These are phyloP conservation scores for Acanthamoeba healyi DNA, from an alignment of 208 protist genomes.

Conservation along the genomic window DNA sequence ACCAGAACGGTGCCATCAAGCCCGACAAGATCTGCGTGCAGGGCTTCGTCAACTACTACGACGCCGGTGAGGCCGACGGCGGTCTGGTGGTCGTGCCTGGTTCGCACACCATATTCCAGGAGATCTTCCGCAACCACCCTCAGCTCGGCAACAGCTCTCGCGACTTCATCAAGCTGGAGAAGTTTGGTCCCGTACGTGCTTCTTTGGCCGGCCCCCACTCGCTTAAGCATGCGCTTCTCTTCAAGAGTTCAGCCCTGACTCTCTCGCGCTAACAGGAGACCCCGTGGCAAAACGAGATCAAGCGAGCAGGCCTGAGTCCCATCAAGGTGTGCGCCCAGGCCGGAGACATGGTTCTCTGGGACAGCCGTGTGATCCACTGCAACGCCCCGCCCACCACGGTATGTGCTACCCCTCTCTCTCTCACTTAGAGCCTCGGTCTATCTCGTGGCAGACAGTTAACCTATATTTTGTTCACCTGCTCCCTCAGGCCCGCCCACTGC, in stretches of 20 bases:
- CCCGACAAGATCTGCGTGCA: conserved; percentile 53
- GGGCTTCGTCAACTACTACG: conserved; percentile 67
- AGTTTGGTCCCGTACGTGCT: conserved; percentile 15
- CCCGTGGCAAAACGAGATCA: conserved; percentile 59
- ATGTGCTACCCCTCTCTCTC: too few species aligned
- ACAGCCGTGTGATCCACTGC: conserved; percentile 63
- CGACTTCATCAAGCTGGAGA: conserved; percentile 13
- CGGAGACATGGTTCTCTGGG: conserved; percentile 63
- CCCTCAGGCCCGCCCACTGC: background rate
- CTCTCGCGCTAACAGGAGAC: background rate
- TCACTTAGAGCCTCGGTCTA: too few species aligned
- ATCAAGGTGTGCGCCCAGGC: conserved; percentile 49
- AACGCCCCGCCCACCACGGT: conserved; percentile 7
- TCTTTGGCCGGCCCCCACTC: background rate
- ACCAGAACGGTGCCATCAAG: conserved; percentile 40
- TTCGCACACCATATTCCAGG: conserved; percentile 22
- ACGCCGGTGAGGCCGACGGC: background rate
- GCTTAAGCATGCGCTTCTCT: background rate
- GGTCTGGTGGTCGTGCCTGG: conserved; percentile 38
- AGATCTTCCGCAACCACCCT: conserved; percentile 47
- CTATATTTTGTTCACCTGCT: background rate
- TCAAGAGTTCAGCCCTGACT: too few species aligned
- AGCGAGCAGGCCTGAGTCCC: background rate
- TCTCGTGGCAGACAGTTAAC: background rate
- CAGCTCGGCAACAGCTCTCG: background rate